Base-by-base conservation (phyloP, 371 early-diverging fungal species). In the Apophysomyces elegans region DNA sequence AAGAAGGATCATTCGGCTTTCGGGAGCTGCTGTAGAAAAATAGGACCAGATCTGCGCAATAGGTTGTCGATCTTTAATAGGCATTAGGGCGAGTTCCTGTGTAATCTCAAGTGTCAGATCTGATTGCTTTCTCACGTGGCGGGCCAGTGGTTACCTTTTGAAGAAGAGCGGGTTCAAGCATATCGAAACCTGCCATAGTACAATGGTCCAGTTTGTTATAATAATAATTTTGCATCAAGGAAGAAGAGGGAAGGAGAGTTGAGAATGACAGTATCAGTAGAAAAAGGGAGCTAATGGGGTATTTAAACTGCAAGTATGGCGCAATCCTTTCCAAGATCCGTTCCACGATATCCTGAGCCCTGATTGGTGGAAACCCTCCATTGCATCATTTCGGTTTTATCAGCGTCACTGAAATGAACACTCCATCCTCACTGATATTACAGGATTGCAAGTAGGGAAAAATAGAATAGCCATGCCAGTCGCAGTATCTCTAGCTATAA, bases 1-100 rank as follows among this genome's bases (percentile, higher is more conserved):
- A 7, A 91, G 71, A 14, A 90, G 84, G 7, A 88, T 56, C 14
- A 77, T 71, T 4, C 91, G 88, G 18, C 78, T 73, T 14, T 63
- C 39, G 11, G 84, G 69, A 7, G 81, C 65, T 5, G 88, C 78
- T 6, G 77, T 66, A 7, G 79, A 68, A 57, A 86, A 89, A 8
- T 74, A 68, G 4, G 74, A 63, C 90, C 87, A 89, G 7, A 87
- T 74, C 18, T 74, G 69, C 0, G 69, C 58, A n/a, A 89, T 82
- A 18, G 73, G 69, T 12, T 66, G 59, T 58, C 83, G 87, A 41
- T 77, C 79, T 50, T 67, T 37, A 8, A 44, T 35, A 2, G 86
- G 69, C 35, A 58, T 58, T 18, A 58, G n/a, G 13, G 36, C 58
- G 14, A 58, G 58, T 58, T 58, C 58, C 58, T 58, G 36, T 58